Conservation (phyloP, 305 asterid species). For the Euphrasia arctica region DNA sequence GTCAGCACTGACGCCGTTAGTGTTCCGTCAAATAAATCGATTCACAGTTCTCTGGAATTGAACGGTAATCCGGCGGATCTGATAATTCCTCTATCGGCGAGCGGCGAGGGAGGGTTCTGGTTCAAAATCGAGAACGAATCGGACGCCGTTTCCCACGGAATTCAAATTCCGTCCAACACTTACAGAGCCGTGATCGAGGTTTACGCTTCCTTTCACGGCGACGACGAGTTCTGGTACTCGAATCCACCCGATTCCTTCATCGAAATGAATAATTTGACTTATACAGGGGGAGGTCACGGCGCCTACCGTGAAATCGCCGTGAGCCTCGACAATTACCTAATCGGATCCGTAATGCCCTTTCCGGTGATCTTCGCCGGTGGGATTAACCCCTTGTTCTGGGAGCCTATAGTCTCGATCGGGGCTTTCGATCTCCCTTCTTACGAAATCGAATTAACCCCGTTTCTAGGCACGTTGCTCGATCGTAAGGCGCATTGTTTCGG, state of each 20-base stretch:
- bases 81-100: slow-evolving; percentile 58
- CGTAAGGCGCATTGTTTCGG: slow-evolving; percentile 47
- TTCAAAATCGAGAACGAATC: slow-evolving; percentile 53
- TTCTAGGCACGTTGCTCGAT: slow-evolving; percentile 57
- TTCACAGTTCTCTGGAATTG: slow-evolving; percentile 30
- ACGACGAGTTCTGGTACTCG: slow-evolving; percentile 90
- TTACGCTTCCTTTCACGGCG: slow-evolving; percentile 67
- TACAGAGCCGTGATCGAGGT: slow-evolving; percentile 79
- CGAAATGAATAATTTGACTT: slow-evolving; percentile 31
- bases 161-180: slow-evolving; percentile 54
- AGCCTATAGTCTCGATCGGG: slow-evolving; percentile 76
- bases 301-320: slow-evolving; percentile 69
- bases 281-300: slow-evolving; percentile 53
- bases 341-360: slow-evolving; percentile 74
- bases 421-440: slow-evolving; percentile 84
- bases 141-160: slow-evolving; percentile 33
- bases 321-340: slow-evolving; percentile 54
- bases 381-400: slow-evolving; percentile 83
- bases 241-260: slow-evolving; percentile 75
- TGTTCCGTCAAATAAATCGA: slow-evolving; percentile 26
- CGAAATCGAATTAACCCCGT: slow-evolving; percentile 70
- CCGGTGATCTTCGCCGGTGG: slow-evolving; percentile 86
- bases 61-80: slow-evolving; percentile 64
- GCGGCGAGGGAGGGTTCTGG: slow-evolving; percentile 65
- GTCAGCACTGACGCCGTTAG: background rate